Percentiles rank a stretch among this genome's conserved stretches.
phyloP scores from a whole-genome alignment of 2,329 filamentous ascomycete species.

The Ceratocystis albifundus region DNA sequence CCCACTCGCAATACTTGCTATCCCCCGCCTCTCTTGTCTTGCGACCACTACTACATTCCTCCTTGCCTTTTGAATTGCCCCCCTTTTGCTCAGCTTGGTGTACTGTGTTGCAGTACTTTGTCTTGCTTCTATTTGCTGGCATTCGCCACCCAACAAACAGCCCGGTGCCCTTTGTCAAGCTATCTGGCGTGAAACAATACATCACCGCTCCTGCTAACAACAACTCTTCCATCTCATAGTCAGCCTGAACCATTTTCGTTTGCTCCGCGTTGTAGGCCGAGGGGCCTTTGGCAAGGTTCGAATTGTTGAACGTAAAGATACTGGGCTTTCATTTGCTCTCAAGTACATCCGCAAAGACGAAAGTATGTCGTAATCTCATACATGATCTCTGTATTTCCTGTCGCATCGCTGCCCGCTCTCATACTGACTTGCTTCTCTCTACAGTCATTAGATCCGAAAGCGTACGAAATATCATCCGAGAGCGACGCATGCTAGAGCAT shows the following conservation, averaged over 20 bases:
- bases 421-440: neutral
- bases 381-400: neutral
- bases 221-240: constrained; percentile 41
- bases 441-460: constrained; percentile 93
- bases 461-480: constrained; percentile 94
- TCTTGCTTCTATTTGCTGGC: neutral
- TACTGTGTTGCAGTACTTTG: neutral
- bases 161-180: no score
- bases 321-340: constrained; percentile 80
- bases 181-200: no score
- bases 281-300: constrained; percentile 97
- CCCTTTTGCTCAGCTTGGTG: neutral
- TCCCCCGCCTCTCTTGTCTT: neutral
- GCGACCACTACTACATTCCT: neutral
- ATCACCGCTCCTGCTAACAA: neutral
- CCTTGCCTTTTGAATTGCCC: neutral
- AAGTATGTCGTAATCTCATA: constrained; percentile 39
- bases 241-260: constrained; percentile 92
- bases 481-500: constrained; percentile 95
- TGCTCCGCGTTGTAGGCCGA: constrained; percentile 90
- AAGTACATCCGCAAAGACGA: constrained; percentile 99
- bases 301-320: constrained; percentile 96
- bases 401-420: neutral
- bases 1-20: neutral
- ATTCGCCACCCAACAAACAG: neutral